These are phyloP conservation scores for Scopulariopsis brevicaulis DNA, from an alignment of 2,329 filamentous ascomycete genomes.

Conservation along the genomic window DNA sequence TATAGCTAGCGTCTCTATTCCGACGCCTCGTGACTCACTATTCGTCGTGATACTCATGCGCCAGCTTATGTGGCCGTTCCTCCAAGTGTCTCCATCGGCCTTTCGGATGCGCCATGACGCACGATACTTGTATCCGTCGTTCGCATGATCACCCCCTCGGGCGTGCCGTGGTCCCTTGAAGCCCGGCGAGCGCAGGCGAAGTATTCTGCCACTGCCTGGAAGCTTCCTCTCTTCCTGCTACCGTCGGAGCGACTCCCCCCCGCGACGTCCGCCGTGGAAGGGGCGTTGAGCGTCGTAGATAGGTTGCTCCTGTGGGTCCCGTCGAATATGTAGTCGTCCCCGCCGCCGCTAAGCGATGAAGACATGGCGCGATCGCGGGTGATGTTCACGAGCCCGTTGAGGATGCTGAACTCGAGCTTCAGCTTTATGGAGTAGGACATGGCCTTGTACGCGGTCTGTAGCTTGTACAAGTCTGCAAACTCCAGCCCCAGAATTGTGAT, in stretches of 20 bases:
- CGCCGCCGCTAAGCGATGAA: background rate
- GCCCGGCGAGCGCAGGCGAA: background rate
- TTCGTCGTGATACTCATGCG: background rate
- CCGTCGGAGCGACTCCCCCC: background rate
- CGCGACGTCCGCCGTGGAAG: background rate
- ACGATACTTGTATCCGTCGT: background rate
- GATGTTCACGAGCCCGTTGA: conserved; percentile 15
- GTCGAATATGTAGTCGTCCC: background rate
- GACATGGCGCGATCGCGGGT: background rate
- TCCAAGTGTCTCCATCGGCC: background rate
- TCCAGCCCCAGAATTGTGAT: conserved; percentile 20
- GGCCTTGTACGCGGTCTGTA: conserved; percentile 22
- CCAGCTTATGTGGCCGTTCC: background rate
- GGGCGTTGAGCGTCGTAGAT: background rate
- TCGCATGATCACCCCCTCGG: background rate
- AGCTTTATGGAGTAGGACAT: conserved; percentile 23
- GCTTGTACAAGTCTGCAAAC: conserved; percentile 17
- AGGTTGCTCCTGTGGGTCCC: background rate
- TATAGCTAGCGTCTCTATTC: too few species aligned
- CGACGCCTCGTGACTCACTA: too few species aligned
- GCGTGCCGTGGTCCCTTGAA: background rate
- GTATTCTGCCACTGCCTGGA: background rate
- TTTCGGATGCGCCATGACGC: background rate
- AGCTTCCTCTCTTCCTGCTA: background rate
- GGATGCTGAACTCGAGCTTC: conserved; percentile 22